Conservation (phyloP, 2,329 filamentous ascomycete species). For the Epichloe typhina region DNA sequence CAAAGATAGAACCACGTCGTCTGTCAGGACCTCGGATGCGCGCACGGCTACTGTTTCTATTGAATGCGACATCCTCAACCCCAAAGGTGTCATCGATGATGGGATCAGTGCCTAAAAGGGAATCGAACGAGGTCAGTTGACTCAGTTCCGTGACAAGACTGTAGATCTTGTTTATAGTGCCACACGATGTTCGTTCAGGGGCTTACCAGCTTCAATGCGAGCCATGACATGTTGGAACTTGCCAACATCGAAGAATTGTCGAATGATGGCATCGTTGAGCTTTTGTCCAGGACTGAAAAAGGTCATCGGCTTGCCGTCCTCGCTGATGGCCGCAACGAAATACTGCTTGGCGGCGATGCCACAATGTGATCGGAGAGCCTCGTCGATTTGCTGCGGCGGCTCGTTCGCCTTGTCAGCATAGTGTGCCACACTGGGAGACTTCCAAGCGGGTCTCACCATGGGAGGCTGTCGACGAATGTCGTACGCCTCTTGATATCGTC, state of each 20-base stretch:
- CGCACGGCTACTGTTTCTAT: slow-evolving; percentile 13
- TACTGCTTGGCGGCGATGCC: slow-evolving; percentile 37
- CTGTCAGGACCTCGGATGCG: slow-evolving; percentile 17
- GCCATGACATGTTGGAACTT: slow-evolving; percentile 27
- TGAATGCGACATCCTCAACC: slow-evolving; percentile 14
- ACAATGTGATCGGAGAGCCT: slow-evolving; percentile 38
- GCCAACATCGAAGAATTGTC: slow-evolving; percentile 32
- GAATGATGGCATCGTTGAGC: slow-evolving; percentile 24
- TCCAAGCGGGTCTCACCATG: slow-evolving; percentile 19
- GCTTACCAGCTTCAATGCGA: slow-evolving; percentile 27
- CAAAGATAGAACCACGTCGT: slow-evolving; percentile 19
- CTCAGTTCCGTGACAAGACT: neutral
- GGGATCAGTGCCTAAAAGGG: slow-evolving; percentile 17
- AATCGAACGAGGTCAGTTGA: no score
- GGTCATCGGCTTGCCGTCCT: slow-evolving; percentile 32
- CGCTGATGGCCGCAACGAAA: slow-evolving; percentile 37
- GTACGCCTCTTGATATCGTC: slow-evolving; percentile 21
- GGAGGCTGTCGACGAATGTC: slow-evolving; percentile 24
- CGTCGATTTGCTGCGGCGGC: slow-evolving; percentile 31
- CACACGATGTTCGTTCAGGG: neutral
- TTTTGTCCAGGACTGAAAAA: slow-evolving; percentile 31
- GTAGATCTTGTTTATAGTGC: neutral
- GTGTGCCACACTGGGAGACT: neutral
- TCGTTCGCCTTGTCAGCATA: slow-evolving; percentile 4
- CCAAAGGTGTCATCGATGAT: slow-evolving; percentile 20